Percentiles rank a stretch among this genome's conserved stretches.
phyloP scores from a whole-genome alignment of 1,139 yeast species.

The Blastobotrys persicus region DNA sequence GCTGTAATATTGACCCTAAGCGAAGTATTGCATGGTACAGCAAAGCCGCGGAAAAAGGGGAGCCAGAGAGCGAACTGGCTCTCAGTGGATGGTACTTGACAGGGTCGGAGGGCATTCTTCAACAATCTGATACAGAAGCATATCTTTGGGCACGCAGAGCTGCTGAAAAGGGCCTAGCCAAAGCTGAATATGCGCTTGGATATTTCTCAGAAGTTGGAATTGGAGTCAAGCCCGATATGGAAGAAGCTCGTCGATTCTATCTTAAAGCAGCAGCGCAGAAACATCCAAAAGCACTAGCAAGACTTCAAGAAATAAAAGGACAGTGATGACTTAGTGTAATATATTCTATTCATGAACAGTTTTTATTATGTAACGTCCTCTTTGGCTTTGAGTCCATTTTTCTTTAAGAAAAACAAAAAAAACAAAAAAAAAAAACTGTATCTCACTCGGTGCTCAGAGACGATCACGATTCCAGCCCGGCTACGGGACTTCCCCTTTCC shows the following conservation, averaged over 20 bases:
- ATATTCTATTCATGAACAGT: not conserved
- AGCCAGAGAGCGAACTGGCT: conserved; percentile 86
- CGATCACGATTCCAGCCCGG: too few relatives aligned
- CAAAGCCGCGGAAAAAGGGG: conserved; percentile 68
- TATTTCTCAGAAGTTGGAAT: conserved; percentile 77
- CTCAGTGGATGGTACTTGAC: conserved; percentile 89
- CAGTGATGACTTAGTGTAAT: conserved; percentile 1
- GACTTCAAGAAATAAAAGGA: conserved; percentile 37
- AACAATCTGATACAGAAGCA: conserved; percentile 74
- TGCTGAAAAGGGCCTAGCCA: conserved; percentile 71
- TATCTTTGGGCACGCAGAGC: conserved; percentile 88
- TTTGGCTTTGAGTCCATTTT: too few relatives aligned
- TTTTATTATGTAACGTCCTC: too few relatives aligned
- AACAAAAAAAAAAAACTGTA: too few relatives aligned
- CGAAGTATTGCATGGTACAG: conserved; percentile 89
- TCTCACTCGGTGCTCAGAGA: too few relatives aligned
- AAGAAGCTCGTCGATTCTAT: conserved; percentile 54
- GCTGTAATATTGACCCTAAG: conserved; percentile 62
- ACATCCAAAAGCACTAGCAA: conserved; percentile 51
- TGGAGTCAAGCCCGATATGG: conserved; percentile 51
- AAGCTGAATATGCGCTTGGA: conserved; percentile 85
- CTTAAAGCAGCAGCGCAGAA: conserved; percentile 59
- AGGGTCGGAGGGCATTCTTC: conserved; percentile 70
- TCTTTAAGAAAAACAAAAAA: too few relatives aligned
- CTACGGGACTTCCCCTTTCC: too few relatives aligned